Evolutionary conservation across 257 asterid species (phyloP), one percentile per base, ranked within the genome.

Genomic region (Nicotiana sylvestris): DNA sequence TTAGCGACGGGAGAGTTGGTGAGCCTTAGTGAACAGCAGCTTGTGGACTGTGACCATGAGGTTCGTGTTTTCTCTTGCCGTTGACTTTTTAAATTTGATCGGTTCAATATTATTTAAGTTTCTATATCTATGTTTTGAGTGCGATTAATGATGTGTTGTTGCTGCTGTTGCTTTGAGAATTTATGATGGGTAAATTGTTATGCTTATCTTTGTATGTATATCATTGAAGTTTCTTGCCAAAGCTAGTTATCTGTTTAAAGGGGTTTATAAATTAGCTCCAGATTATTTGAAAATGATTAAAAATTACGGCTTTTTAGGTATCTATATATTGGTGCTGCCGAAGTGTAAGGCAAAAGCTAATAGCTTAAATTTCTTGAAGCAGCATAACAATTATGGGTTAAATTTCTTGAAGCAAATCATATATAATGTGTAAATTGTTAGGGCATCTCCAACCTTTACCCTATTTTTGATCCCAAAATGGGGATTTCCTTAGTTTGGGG

Each of bases 1-100:
- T 88, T 96, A 61, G 88, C 96, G 1, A 96, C 98, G 17, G 97
- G 98, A 67, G 92, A 93, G 90, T 90, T 94, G 7, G 86, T 90
- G 81, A 96, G 97, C 87, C 97, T 96, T 87, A 96, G 98, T 60
- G 98, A 96, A 88, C 99, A 96, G 89, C 99, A 96, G 91, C 99
- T 94, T 78, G 97, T 96, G 85, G 99, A 96, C 81, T 96, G 98
- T 81, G 99, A 96, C 88, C 97, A 96, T 49, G 95, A 92, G 98
- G 99, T 96, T 80, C 70, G 90, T 56, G 6, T 84, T 65, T 43
- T 0, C 76, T 66, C 82, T 51, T 58, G 65, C 10, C 43, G 62
- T 84, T 66, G 66, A 57, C 81, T 80, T 82, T 82, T 10, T 25
- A 7, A 25, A 5, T 77, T 17, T 76, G 25, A 21, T 27, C 4